Evolutionary conservation across 2,329 filamentous ascomycete genomes (phyloP).

Genomic region (Penicillium sp.): DNA sequence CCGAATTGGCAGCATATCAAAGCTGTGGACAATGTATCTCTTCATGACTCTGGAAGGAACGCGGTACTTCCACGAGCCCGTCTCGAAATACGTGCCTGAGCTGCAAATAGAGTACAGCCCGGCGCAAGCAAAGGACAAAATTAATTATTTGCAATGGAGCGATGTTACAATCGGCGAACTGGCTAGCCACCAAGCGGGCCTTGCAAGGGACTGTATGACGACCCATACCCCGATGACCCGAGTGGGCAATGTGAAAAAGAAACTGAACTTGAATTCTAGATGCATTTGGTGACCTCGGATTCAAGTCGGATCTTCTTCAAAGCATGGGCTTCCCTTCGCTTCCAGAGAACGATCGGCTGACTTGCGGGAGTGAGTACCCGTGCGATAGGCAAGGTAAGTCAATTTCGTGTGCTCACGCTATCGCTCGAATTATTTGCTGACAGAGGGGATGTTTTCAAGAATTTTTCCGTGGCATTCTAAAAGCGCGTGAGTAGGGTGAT

Average conservation of each 20-base stretch:
- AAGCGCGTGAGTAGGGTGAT: constrained; percentile 14
- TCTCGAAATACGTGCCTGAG: constrained; percentile 27
- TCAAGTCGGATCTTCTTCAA: constrained; percentile 2
- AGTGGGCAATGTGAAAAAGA: neutral
- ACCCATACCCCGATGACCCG: neutral
- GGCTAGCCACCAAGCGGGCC: constrained; percentile 37
- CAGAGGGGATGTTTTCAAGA: constrained; percentile 20
- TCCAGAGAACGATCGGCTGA: constrained; percentile 1
- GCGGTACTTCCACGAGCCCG: constrained; percentile 16
- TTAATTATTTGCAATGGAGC: constrained; percentile 8
- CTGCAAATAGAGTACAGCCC: constrained; percentile 4
- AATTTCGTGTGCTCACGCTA: neutral
- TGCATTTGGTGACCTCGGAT: constrained; percentile 11
- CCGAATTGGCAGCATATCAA: constrained; percentile 44
- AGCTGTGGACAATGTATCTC: constrained; percentile 40
- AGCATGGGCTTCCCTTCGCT: constrained; percentile 14
- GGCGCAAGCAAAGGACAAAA: neutral
- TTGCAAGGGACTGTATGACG: constrained; percentile 36
- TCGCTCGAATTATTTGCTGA: neutral
- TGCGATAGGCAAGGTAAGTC: constrained; percentile 13
- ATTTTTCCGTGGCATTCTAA: constrained; percentile 33
- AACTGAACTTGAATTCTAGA: constrained; percentile 4
- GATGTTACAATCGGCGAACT: constrained; percentile 38
- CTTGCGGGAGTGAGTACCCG: constrained; percentile 7
- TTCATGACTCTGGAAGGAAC: constrained; percentile 29